phyloP scores from a whole-genome alignment of 2,329 filamentous ascomycete species.

The Pezicula carpinea region DNA sequence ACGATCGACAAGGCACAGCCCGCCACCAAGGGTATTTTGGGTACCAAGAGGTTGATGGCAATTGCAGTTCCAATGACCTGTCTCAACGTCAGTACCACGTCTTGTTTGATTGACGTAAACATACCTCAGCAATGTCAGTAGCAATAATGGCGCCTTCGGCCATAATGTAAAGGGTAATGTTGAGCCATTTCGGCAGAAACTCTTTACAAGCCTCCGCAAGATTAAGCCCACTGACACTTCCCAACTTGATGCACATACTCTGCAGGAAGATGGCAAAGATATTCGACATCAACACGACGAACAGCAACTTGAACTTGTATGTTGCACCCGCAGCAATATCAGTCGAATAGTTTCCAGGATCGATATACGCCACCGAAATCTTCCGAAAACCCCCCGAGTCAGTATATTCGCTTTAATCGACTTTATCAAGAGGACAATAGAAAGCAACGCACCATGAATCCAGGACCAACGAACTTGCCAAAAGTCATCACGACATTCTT shows the following conservation, averaged over 20 bases:
- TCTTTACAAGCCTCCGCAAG: constrained; percentile 47
- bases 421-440: no score
- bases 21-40: constrained; percentile 59
- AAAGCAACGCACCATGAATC: constrained; percentile 35
- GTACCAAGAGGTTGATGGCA: constrained; percentile 61
- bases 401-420: constrained; percentile 1
- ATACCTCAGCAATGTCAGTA: constrained; percentile 52
- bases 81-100: background rate
- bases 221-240: constrained; percentile 48
- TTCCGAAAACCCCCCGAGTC: constrained; percentile 7
- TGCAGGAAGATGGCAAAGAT: constrained; percentile 55
- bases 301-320: constrained; percentile 48
- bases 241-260: constrained; percentile 51
- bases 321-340: constrained; percentile 51
- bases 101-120: constrained; percentile 13
- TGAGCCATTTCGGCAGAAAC: constrained; percentile 47
- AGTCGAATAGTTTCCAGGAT: constrained; percentile 50
- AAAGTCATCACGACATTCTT: constrained; percentile 34
- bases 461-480: constrained; percentile 47
- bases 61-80: constrained; percentile 68
- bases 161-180: constrained; percentile 47
- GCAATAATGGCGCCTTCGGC: constrained; percentile 53
- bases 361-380: constrained; percentile 34
- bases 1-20: constrained; percentile 65
- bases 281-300: constrained; percentile 53